These are phyloP conservation scores for Russula sp. DNA, from an alignment of 768 basidiomycete species.

Conservation along the genomic window DNA sequence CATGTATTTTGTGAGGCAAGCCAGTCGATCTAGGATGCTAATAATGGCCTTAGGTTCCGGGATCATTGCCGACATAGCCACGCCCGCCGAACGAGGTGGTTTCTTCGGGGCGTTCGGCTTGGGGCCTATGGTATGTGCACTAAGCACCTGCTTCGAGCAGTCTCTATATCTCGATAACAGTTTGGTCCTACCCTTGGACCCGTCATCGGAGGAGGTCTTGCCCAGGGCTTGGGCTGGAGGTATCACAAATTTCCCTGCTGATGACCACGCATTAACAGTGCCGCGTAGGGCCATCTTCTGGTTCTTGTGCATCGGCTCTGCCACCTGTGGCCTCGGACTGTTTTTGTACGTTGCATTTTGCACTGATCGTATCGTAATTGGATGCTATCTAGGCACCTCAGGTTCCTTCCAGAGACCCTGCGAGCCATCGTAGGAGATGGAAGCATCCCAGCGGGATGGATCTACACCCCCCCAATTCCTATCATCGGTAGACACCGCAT, in stretches of 20 bases:
- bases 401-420: too few species aligned
- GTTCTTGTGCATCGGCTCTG: too few species aligned
- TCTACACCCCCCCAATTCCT: too few species aligned
- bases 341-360: too few species aligned
- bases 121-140: slow-evolving; percentile 52
- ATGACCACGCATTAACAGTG: too few species aligned
- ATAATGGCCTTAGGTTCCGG: slow-evolving; percentile 48
- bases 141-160: neutral
- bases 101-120: slow-evolving; percentile 63
- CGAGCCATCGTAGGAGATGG: too few species aligned
- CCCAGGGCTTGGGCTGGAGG: slow-evolving; percentile 31
- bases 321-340: too few species aligned
- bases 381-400: too few species aligned
- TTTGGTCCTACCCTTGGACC: slow-evolving; percentile 37
- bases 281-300: too few species aligned
- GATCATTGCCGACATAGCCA: slow-evolving; percentile 72
- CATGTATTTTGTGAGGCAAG: slow-evolving; percentile 25
- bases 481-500: slow-evolving; percentile 26
- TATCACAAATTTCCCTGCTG: slow-evolving; percentile 6
- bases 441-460: too few species aligned
- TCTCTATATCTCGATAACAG: slow-evolving; percentile 16
- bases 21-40: neutral
- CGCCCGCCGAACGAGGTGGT: slow-evolving; percentile 64
- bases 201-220: slow-evolving; percentile 43
- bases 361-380: too few species aligned